Percentiles rank a stretch among this genome's conserved stretches.
Evolutionary conservation across 2,329 filamentous ascomycete species (phyloP).

Genomic region (Tolypocladium pustulatum): DNA sequence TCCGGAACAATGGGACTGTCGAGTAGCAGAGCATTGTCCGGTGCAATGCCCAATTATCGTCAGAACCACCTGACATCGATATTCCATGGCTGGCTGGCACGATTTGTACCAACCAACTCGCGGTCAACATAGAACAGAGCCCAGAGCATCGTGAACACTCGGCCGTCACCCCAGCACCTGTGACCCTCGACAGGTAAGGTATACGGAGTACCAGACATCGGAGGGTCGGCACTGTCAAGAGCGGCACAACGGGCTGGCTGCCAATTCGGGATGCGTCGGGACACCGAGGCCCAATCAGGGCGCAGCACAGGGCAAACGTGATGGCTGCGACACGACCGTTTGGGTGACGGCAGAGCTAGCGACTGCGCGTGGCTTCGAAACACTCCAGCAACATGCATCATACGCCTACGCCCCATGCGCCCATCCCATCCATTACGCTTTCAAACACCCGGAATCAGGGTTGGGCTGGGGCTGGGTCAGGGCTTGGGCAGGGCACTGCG

Average conservation of each 20-base stretch:
- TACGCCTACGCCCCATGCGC: not conserved
- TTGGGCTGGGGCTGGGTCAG: not conserved
- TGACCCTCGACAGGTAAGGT: too few relatives aligned
- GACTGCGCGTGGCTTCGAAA: not conserved
- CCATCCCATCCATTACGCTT: too few relatives aligned
- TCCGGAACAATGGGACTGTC: not conserved
- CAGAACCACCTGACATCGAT: not conserved
- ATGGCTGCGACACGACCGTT: constrained; percentile 6
- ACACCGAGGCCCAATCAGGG: constrained; percentile 8
- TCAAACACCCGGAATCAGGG: too few relatives aligned
- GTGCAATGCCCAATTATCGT: not conserved
- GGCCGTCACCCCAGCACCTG: too few relatives aligned
- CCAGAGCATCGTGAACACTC: not conserved
- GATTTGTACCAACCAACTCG: too few relatives aligned
- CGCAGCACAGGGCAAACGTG: constrained; percentile 7
- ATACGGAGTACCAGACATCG: too few relatives aligned
- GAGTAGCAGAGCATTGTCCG: not conserved
- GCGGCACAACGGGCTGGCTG: not conserved
- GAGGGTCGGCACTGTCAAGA: not conserved
- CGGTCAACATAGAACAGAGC: not conserved
- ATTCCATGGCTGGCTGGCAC: not conserved
- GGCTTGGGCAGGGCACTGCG: not conserved
- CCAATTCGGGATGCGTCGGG: not conserved
- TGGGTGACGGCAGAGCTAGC: not conserved
- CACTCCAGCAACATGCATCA: not conserved